Evolutionary conservation across 2,329 filamentous ascomycete genomes (phyloP), one percentile per base, ranked within the genome.

Genomic region (Diaporthe sp.): DNA sequence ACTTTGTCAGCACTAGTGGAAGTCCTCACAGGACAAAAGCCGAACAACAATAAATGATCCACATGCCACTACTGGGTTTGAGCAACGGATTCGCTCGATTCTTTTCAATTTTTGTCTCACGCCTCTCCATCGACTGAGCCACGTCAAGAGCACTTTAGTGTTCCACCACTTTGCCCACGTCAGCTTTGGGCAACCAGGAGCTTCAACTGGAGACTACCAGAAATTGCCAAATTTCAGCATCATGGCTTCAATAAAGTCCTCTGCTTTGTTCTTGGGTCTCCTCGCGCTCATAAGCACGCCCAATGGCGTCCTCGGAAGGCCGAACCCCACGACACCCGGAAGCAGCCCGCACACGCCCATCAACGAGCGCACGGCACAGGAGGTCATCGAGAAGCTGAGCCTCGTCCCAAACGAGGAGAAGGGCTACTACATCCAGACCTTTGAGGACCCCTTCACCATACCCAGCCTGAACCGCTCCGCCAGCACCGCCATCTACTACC

Each of bases 401-500:
- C 83, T 90, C 10, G 72, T 79, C 4, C 84, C 86, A 10, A 85
- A 88, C 67, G 82, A 83, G 0, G 88, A 90, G 74, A 89, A 88
- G 61, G 88, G 88, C 25, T 89, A 84, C 79, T 90, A 83, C 78
- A 71, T 84, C 71, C 83, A 90, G 77, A 88, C 85, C 0, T 89
- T 87, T 77, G 82, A 84, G 57, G 88, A 90, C 79, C 4, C 79
- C 0, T 77, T 79, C 4, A 79, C 77, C 0, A 34, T 70, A 15
- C 28, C 77, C 19, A 65, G 67, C 46, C 78, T 80, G 15, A 81
- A 79, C 55, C 87, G 87, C 73, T 86, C 87, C 2, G 75, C 82
- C 73, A 88, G 86, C 81, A 89, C 88, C 1, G 84, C 84, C 67
- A 90, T 89, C 78, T 90, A 90, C 82, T 90, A 90, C 78, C 84